Percentiles rank a stretch among this genome's conserved stretches.
These are phyloP conservation scores for Thelonectria rubi DNA, from an alignment of 2,329 filamentous ascomycete genomes.

Conservation along the genomic window DNA sequence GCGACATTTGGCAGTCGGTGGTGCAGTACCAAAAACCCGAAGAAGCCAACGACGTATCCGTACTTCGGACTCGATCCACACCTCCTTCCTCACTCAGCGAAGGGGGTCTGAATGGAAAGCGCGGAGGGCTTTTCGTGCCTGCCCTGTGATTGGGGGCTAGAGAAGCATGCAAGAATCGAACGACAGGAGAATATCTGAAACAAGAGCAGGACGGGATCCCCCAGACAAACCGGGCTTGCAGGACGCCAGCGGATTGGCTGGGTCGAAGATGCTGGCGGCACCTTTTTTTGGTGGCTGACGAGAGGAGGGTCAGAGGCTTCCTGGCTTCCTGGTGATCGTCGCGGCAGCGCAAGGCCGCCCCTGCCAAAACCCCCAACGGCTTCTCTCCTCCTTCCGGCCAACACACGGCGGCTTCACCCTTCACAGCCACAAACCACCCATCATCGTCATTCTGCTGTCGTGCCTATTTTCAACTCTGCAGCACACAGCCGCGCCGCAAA, in stretches of 20 bases:
- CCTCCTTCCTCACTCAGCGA: not conserved
- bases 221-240: constrained; percentile 32
- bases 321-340: constrained; percentile 40
- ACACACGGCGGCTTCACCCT: not conserved
- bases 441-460: not conserved
- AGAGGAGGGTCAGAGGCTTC: constrained; percentile 19
- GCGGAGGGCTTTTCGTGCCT: constrained; percentile 5
- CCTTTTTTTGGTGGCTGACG: not conserved
- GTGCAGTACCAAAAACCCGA: not conserved
- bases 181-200: constrained; percentile 40
- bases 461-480: constrained; percentile 16
- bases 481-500: constrained; percentile 43
- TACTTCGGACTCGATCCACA: not conserved
- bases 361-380: constrained; percentile 3
- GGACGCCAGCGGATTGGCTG: constrained; percentile 12
- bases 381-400: not conserved
- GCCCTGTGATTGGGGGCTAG: constrained; percentile 20
- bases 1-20: not conserved
- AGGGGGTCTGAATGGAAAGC: not conserved
- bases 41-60: not conserved
- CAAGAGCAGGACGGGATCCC: constrained; percentile 41
- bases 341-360: constrained; percentile 40
- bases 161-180: constrained; percentile 43
- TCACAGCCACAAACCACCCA: constrained; percentile 11
- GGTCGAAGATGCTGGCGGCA: not conserved